These are phyloP conservation scores for Didymella sp. DNA, from an alignment of 2,329 filamentous ascomycete genomes.

Conservation along the genomic window DNA sequence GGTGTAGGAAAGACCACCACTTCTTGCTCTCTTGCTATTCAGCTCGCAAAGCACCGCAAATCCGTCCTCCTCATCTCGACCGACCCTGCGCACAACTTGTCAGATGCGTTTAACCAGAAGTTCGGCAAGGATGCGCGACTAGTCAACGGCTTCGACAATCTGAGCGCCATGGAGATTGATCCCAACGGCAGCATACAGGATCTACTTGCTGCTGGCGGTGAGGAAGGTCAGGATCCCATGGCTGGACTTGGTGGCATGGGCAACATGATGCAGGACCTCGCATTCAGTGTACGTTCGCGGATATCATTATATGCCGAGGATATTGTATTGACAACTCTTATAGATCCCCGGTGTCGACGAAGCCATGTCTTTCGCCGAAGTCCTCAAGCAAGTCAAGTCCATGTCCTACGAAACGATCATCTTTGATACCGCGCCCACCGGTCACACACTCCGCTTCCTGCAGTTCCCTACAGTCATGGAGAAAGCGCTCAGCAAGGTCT, in stretches of 20 bases:
- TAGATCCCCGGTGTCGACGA: conserved; percentile 98
- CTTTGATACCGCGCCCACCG: conserved; percentile 97
- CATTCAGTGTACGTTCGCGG: conserved; percentile 76
- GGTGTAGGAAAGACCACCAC: conserved; percentile 99
- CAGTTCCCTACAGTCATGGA: conserved; percentile 98
- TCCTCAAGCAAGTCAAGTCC: conserved; percentile 98
- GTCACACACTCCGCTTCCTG: conserved; percentile 96
- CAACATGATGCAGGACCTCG: conserved; percentile 98
- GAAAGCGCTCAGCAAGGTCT: conserved; percentile 97
- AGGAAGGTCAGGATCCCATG: conserved; percentile 73
- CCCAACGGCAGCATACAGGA: conserved; percentile 98
- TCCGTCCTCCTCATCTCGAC: conserved; percentile 98
- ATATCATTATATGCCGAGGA: background rate
- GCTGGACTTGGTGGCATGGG: conserved; percentile 74
- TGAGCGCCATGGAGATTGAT: conserved; percentile 99
- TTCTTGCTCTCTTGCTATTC: conserved; percentile 96
- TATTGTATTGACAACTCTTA: conserved; percentile 5
- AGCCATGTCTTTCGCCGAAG: conserved; percentile 99
- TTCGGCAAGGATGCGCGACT: conserved; percentile 98
- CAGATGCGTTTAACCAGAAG: conserved; percentile 97
- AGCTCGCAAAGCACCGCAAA: conserved; percentile 92
- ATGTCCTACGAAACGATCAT: conserved; percentile 99
- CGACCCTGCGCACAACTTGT: conserved; percentile 96
- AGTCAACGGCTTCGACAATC: conserved; percentile 88
- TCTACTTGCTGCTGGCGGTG: conserved; percentile 79